phyloP scores from a whole-genome alignment of 345 rosid genomes.

The Moringa oleifera region DNA sequence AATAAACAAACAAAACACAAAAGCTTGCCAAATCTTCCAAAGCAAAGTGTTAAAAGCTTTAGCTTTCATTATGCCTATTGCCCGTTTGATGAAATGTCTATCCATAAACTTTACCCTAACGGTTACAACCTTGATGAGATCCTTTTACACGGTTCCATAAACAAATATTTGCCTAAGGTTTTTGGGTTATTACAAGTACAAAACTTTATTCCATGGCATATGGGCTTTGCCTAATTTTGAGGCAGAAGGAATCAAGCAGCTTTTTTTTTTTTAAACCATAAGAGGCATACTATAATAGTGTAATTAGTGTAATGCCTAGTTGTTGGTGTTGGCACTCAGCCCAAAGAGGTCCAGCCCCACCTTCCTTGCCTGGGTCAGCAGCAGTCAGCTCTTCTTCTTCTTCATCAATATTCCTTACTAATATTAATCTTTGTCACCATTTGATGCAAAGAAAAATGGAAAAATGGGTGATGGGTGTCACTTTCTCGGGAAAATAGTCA shows the following conservation, averaged over 20 bases:
- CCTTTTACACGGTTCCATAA: background rate
- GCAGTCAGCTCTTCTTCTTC: no score
- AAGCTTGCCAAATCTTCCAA: background rate
- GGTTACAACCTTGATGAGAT: background rate
- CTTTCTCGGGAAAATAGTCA: no score
- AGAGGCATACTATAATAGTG: slow-evolving; percentile 14
- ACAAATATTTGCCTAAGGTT: background rate
- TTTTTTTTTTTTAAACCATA: slow-evolving; percentile 16
- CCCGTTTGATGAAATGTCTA: no score
- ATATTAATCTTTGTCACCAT: no score
- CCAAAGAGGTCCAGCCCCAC: slow-evolving; percentile 7
- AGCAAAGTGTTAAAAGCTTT: background rate
- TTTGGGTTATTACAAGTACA: slow-evolving; percentile 6
- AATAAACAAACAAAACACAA: background rate
- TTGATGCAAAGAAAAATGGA: no score
- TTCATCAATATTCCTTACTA: no score
- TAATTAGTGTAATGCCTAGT: slow-evolving; percentile 16
- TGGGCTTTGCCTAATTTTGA: slow-evolving; percentile 28
- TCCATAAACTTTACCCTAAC: background rate
- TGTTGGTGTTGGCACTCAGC: slow-evolving; percentile 9
- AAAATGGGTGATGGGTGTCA: no score
- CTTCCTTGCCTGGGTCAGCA: no score
- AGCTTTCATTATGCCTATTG: no score
- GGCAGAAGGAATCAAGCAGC: slow-evolving; percentile 44
- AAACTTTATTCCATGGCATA: slow-evolving; percentile 16